Conservation (phyloP, 768 basidiomycete species). For the Fibroporia radiculosa region DNA sequence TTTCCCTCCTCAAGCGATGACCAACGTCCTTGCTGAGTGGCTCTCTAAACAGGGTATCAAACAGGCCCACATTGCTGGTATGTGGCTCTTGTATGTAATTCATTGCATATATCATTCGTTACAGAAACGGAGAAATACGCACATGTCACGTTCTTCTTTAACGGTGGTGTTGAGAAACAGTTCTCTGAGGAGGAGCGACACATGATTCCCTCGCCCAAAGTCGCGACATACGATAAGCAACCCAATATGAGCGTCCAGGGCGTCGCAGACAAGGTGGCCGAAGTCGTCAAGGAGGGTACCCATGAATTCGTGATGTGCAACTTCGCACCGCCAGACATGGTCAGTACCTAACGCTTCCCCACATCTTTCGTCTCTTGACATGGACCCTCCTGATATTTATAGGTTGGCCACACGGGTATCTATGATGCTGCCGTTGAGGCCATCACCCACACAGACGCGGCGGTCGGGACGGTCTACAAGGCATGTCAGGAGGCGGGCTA, state of each 20-base stretch:
- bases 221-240: slow-evolving; percentile 88
- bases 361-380: background rate
- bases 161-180: slow-evolving; percentile 92
- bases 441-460: slow-evolving; percentile 80
- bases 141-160: slow-evolving; percentile 98
- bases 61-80: slow-evolving; percentile 85
- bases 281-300: slow-evolving; percentile 59
- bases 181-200: slow-evolving; percentile 75
- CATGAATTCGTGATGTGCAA: slow-evolving; percentile 97
- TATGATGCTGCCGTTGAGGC: slow-evolving; percentile 90
- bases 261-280: slow-evolving; percentile 90
- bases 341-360: slow-evolving; percentile 20
- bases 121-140: slow-evolving; percentile 96
- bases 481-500: slow-evolving; percentile 85
- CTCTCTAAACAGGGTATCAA: slow-evolving; percentile 69
- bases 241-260: slow-evolving; percentile 85
- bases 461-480: slow-evolving; percentile 80
- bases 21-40: slow-evolving; percentile 93
- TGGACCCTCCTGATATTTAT: background rate
- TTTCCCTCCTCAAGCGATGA: slow-evolving; percentile 92
- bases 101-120: background rate
- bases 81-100: slow-evolving; percentile 8
- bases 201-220: slow-evolving; percentile 89
- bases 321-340: slow-evolving; percentile 97
- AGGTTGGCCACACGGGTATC: slow-evolving; percentile 89